Conservation (phyloP, 176 grass and related monocot species). For the Oryza nivara region DNA sequence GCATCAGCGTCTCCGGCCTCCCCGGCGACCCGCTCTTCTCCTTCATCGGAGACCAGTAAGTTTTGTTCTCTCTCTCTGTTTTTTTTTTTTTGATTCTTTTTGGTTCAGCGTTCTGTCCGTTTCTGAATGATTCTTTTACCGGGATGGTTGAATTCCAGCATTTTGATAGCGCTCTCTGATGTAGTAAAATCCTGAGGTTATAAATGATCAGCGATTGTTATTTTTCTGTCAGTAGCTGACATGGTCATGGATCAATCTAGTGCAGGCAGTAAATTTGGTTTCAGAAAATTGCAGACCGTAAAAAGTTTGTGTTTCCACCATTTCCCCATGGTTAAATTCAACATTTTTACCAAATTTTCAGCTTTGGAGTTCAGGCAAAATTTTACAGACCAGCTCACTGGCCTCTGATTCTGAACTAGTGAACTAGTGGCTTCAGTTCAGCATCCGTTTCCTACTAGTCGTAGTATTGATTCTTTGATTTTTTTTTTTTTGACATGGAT, state of each 20-base stretch:
- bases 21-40: slow-evolving; percentile 73
- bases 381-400: background rate
- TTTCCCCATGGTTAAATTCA: background rate
- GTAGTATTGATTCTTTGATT: background rate
- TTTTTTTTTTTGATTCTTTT: background rate
- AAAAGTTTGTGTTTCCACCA: background rate
- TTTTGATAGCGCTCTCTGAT: background rate
- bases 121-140: background rate
- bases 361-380: background rate
- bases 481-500: background rate
- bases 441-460: background rate
- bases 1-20: slow-evolving; percentile 77
- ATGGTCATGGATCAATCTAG: background rate
- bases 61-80: background rate
- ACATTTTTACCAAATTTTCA: background rate
- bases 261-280: background rate
- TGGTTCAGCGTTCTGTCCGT: background rate
- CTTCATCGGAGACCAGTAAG: slow-evolving; percentile 89
- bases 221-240: background rate
- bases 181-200: background rate
- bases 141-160: background rate
- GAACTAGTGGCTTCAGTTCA: background rate
- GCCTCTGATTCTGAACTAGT: background rate
- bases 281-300: background rate
- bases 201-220: background rate